Base-by-base conservation (phyloP, 108 stramenopile species). In the Mediolabrus comicus region DNA sequence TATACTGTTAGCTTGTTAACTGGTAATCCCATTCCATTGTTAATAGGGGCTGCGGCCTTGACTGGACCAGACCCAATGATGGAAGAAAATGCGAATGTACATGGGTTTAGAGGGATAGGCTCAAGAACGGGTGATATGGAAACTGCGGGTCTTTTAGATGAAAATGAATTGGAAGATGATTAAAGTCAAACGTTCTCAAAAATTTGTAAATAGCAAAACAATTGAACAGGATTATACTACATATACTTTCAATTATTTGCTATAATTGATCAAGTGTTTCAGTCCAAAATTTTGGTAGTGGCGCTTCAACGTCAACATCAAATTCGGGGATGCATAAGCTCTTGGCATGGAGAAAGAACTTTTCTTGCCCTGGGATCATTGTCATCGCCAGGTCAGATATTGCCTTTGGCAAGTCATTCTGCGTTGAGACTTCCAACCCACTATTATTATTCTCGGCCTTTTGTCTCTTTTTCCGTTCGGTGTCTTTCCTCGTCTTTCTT, bases 301-400 rank as follows among this genome's bases (percentile, higher is more conserved):
- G 77, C 22, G 85, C 81, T 38, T 83, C 46, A 19, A 79, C 78
- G 27, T 75, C 31, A 11, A 86, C 65, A 8, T 69, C 77, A 49
- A 81, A 63, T n/a, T 73, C 65, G 19, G 83, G 79, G 31, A 92
- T 81, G 4, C 59, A 43, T 17, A 92, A 43, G 7, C 52, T 17
- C 11, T 68, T 54, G 5, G 91, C 84, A 68, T 92, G 91, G 4
- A 92, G 72, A 62, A 75, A 87, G 59, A 92, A 86, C 9, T 51
- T 75, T 33, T 80, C 71, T n/a, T 59, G 52, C 2, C 56, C 55
- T 53, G 49, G 33, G 2, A 32, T 62, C 17, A 52, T 32, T 24
- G 43, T 43, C 8, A 33, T 54, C 9, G n/a, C 2, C 25, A 53
- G 7, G 59, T 74, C 39, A 31, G 30, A 5, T 43, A 62, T 26